These are phyloP conservation scores for Kwoniella botswanensis DNA, from an alignment of 768 basidiomycete species.

Conservation along the genomic window DNA sequence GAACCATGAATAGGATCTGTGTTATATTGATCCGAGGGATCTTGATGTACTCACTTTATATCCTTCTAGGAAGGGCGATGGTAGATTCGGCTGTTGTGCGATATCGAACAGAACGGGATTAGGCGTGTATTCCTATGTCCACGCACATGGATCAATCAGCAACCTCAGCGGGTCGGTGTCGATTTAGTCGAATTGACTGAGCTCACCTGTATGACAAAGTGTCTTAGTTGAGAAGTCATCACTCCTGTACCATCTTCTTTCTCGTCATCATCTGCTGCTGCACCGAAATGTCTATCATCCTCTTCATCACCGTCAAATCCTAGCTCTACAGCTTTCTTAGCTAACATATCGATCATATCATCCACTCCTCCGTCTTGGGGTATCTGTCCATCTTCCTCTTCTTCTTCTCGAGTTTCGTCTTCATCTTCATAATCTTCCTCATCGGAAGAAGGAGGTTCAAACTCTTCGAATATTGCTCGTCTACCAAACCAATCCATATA, in stretches of 20 bases:
- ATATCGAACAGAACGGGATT: slow-evolving; percentile 76
- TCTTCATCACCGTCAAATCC: slow-evolving; percentile 18
- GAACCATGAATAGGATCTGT: not conserved
- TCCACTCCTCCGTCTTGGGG: slow-evolving; percentile 9
- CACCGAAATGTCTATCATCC: not conserved
- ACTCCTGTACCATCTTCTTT: slow-evolving; percentile 62
- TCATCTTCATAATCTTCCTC: slow-evolving; percentile 44
- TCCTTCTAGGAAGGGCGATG: slow-evolving; percentile 52
- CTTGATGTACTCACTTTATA: slow-evolving; percentile 42
- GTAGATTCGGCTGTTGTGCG: slow-evolving; percentile 60
- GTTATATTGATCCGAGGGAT: not conserved
- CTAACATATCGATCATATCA: slow-evolving; percentile 16
- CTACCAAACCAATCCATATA: slow-evolving; percentile 25
- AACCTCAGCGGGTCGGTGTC: too few relatives aligned
- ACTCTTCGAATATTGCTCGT: slow-evolving; percentile 73
- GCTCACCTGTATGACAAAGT: slow-evolving; percentile 92
- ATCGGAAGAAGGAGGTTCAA: slow-evolving; percentile 64
- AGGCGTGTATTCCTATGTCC: slow-evolving; percentile 78
- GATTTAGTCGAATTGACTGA: not conserved
- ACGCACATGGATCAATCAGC: not conserved
- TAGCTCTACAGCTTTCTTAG: slow-evolving; percentile 29
- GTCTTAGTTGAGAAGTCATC: slow-evolving; percentile 82
- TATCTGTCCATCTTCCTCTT: slow-evolving; percentile 17
- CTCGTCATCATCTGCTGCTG: slow-evolving; percentile 30
- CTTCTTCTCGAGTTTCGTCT: slow-evolving; percentile 22